These are phyloP conservation scores for Dryadomyces quercivorus DNA, from an alignment of 2,329 filamentous ascomycete genomes.

Conservation along the genomic window DNA sequence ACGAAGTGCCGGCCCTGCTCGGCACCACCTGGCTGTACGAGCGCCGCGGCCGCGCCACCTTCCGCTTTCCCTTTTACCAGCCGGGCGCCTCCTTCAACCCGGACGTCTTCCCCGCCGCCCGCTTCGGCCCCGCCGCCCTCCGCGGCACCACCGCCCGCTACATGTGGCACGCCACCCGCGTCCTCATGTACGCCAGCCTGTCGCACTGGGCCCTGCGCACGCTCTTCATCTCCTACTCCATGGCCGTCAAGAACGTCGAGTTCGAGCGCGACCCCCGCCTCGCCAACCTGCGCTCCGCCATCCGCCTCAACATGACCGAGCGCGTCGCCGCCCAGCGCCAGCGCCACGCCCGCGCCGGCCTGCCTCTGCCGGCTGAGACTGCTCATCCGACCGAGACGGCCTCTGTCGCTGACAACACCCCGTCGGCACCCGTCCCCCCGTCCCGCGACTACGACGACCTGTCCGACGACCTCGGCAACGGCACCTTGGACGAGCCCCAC, in stretches of 20 bases:
- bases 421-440: neutral
- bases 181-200: conserved; percentile 4
- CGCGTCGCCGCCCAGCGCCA: neutral
- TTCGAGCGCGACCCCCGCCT: conserved; percentile 7
- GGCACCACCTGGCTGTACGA: conserved; percentile 3
- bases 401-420: too few species aligned
- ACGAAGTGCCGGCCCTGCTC: conserved; percentile 6
- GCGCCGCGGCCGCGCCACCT: conserved; percentile 7
- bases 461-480: neutral
- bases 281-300: conserved; percentile 6
- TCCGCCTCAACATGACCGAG: neutral
- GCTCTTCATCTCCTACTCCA: conserved; percentile 5
- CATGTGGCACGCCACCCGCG: conserved; percentile 11
- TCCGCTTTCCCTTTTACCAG: conserved; percentile 12
- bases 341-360: neutral
- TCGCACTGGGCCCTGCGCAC: conserved; percentile 6
- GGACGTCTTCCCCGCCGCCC: conserved; percentile 5
- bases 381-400: neutral
- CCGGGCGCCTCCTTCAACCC: conserved; percentile 8
- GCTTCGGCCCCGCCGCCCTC: neutral
- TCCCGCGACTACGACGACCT: neutral
- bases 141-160: conserved; percentile 4
- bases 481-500: neutral
- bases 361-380: neutral
- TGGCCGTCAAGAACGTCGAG: conserved; percentile 3